Conservation (phyloP, 176 grass and related monocot genomes). For the Carex cristatella region DNA sequence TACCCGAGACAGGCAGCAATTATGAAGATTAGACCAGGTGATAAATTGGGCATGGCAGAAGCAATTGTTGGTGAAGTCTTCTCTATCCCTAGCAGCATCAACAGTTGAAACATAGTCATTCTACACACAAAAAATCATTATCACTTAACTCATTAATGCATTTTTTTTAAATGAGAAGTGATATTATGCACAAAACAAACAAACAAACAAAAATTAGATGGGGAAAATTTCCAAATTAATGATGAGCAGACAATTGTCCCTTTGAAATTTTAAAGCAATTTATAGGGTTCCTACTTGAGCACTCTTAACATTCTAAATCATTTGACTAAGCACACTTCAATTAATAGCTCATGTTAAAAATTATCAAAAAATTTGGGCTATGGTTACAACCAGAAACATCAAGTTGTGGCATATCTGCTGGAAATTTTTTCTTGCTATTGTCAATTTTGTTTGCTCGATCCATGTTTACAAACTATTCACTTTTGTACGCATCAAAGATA, state of each 20-base stretch:
- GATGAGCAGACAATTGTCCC: neutral
- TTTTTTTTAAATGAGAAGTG: neutral
- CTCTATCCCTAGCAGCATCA: constrained; percentile 45
- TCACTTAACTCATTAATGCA: neutral
- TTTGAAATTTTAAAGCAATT: neutral
- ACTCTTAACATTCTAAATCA: neutral
- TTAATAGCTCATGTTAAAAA: neutral
- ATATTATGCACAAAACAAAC: neutral
- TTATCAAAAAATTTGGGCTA: neutral
- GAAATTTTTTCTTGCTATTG: too few relatives aligned
- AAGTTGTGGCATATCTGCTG: too few relatives aligned
- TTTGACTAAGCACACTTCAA: neutral
- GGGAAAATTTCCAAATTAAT: neutral
- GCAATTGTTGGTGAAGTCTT: constrained; percentile 52
- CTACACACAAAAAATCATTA: constrained; percentile 21
- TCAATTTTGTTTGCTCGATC: too few relatives aligned
- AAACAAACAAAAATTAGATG: neutral
- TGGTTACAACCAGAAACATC: too few relatives aligned
- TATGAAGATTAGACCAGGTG: constrained; percentile 52
- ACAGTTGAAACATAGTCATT: constrained; percentile 37
- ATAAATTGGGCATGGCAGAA: constrained; percentile 64
- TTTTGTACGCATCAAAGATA: neutral
- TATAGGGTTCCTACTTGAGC: neutral
- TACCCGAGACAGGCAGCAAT: constrained; percentile 57
- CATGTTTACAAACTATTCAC: too few relatives aligned